Evolutionary conservation across 352 stramenopile genomes (phyloP), one percentile per base, ranked within the genome.

Genomic region (Elongisporangium anandrum): DNA sequence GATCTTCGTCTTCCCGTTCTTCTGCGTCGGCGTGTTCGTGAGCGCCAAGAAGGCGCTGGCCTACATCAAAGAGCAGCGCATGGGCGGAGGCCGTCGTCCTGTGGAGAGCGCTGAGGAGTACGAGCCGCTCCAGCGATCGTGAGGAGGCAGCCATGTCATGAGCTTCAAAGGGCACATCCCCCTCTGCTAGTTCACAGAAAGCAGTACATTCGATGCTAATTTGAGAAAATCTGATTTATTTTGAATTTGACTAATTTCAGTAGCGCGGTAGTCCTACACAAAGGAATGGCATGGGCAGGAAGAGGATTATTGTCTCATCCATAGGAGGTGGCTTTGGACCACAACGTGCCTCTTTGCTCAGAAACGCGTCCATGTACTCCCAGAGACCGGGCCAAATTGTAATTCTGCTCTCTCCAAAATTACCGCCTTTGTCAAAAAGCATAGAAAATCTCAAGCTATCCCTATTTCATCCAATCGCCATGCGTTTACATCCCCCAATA

Each of bases 1-100:
- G 77, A 57, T 77, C 2, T 57, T 81, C 1, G 70, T 87, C 54
- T 60, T 90, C 41, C 81, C 81, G 10, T 90, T 90, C 62, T 85
- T 87, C 59, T 75, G 60, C 50, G 64, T 90, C 56, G 81, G 81
- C 0, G 51, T 88, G 20, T 87, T 81, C 65, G 77, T 81, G 39
- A 77, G 67, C 23, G 56, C 75, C 56, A 72, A 70, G 16, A 60
- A 74, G 24, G 59, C 66, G 10, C 49, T 75, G 16, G 73, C 69
- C n/a, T 87, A 82, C 52, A 12, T 85, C 15, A 78, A 88, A 50
- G 70, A 84, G 57, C 69, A 80, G 13, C 72, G 81, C 29, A 81
- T 90, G 9, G 34, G 34, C 34, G 34, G 34, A 3, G 34, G 34
- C 7, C 9, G 34, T 7, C 34, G 34, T 12, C 34, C 34, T 17